These are phyloP conservation scores for Phytophthora cryptogea DNA, from an alignment of 352 stramenopile species.

Conservation along the genomic window DNA sequence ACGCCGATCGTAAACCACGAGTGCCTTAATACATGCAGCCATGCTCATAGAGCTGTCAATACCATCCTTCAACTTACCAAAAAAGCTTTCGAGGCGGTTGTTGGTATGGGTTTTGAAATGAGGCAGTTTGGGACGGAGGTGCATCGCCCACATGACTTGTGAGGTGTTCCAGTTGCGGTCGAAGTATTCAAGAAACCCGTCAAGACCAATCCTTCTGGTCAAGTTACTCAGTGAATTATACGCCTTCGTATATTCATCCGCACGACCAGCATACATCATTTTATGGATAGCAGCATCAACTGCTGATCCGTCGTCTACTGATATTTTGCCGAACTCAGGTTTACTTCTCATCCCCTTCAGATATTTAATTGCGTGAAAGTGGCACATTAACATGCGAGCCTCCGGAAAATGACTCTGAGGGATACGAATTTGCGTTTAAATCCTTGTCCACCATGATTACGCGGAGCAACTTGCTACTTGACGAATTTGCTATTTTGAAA, in stretches of 20 bases:
- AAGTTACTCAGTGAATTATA: neutral
- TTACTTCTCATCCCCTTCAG: slow-evolving; percentile 7
- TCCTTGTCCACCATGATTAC: neutral
- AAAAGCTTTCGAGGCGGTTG: slow-evolving; percentile 34
- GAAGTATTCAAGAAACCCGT: slow-evolving; percentile 26
- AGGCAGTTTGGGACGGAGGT: slow-evolving; percentile 11
- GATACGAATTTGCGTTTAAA: slow-evolving; percentile 19
- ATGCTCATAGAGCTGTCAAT: slow-evolving; percentile 16
- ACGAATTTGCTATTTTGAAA: neutral
- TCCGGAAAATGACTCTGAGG: slow-evolving; percentile 8
- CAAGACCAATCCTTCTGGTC: neutral
- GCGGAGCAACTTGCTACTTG: neutral
- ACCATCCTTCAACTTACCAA: slow-evolving; percentile 22
- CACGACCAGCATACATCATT: neutral
- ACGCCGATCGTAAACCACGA: slow-evolving; percentile 2
- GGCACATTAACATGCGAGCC: slow-evolving; percentile 16
- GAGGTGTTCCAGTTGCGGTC: slow-evolving; percentile 26
- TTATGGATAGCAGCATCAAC: neutral
- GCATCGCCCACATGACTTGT: slow-evolving; percentile 29
- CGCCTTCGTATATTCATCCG: neutral
- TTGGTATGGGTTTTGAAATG: slow-evolving; percentile 43
- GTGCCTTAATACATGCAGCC: neutral
- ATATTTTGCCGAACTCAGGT: neutral
- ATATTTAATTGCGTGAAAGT: slow-evolving; percentile 29
- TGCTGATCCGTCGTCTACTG: neutral